These are phyloP conservation scores for Inosperma sp. DNA, from an alignment of 768 basidiomycete species.

Conservation along the genomic window DNA sequence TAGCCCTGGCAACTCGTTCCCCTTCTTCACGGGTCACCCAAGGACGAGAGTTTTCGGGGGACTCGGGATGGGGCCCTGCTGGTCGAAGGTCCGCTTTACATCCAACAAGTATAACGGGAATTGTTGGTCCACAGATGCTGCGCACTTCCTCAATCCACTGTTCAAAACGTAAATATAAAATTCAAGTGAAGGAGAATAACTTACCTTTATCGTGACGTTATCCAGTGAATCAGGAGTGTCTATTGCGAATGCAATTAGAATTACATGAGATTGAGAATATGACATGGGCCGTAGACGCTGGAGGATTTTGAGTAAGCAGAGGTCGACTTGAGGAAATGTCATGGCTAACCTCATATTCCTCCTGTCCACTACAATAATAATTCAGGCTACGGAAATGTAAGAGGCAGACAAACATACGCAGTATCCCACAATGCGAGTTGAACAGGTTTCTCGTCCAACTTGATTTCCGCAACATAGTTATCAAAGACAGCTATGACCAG, in stretches of 20 bases:
- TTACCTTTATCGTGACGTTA: slow-evolving; percentile 89
- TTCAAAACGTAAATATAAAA: not conserved
- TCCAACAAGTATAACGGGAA: slow-evolving; percentile 94
- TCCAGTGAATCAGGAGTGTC: slow-evolving; percentile 97
- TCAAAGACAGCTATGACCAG: slow-evolving; percentile 92
- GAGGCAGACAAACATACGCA: slow-evolving; percentile 59
- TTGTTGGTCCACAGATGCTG: slow-evolving; percentile 86
- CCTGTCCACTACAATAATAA: slow-evolving; percentile 69
- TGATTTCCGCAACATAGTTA: slow-evolving; percentile 98
- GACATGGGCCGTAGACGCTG: slow-evolving; percentile 93
- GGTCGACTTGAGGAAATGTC: not conserved
- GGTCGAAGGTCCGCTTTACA: slow-evolving; percentile 94
- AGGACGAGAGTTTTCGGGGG: slow-evolving; percentile 39
- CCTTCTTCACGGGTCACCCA: slow-evolving; percentile 79
- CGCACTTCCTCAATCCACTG: slow-evolving; percentile 99
- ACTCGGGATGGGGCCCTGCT: slow-evolving; percentile 41
- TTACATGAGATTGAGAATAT: slow-evolving; percentile 97
- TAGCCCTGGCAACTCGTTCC: slow-evolving; percentile 72
- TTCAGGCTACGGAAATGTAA: slow-evolving; percentile 13
- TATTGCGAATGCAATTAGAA: slow-evolving; percentile 94
- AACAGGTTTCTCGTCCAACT: slow-evolving; percentile 95
- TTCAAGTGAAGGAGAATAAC: slow-evolving; percentile 9
- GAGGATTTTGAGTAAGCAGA: slow-evolving; percentile 12
- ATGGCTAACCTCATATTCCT: slow-evolving; percentile 86
- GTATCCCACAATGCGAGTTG: slow-evolving; percentile 99